phyloP scores from a whole-genome alignment of 1,284 basidiomycete species.

The Papiliotrema nemorosa region DNA sequence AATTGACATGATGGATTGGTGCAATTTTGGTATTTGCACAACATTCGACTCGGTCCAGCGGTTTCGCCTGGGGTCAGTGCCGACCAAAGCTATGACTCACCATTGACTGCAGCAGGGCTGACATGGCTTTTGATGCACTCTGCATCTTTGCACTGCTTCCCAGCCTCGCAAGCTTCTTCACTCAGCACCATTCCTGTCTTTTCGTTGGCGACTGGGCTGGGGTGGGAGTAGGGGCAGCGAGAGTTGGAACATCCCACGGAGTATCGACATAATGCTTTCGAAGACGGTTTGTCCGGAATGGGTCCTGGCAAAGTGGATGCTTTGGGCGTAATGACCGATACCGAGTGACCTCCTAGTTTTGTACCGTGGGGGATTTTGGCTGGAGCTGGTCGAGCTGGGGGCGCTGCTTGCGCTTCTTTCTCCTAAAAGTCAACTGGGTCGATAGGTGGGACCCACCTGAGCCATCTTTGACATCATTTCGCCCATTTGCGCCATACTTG shows the following conservation, averaged over 20 bases:
- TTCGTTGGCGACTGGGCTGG: slow-evolving; percentile 87
- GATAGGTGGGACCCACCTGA: slow-evolving; percentile 24
- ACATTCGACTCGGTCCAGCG: slow-evolving; percentile 40
- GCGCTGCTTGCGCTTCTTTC: slow-evolving; percentile 1
- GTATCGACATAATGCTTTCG: slow-evolving; percentile 75
- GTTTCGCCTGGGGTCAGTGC: slow-evolving; percentile 21
- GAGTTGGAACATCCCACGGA: slow-evolving; percentile 82
- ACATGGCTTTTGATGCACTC: slow-evolving; percentile 86
- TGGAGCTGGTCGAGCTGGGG: slow-evolving; percentile 15
- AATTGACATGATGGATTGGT: slow-evolving; percentile 49
- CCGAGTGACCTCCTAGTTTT: slow-evolving; percentile 33
- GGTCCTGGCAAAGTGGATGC: slow-evolving; percentile 22
- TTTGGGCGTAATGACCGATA: slow-evolving; percentile 29
- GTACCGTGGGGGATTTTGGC: slow-evolving; percentile 35
- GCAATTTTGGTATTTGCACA: slow-evolving; percentile 50
- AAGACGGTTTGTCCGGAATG: slow-evolving; percentile 48
- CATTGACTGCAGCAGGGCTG: slow-evolving; percentile 70
- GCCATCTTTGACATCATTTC: slow-evolving; percentile 49
- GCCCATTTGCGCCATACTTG: slow-evolving; percentile 51
- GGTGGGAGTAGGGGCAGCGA: slow-evolving; percentile 81
- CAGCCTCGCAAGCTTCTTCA: slow-evolving; percentile 75
- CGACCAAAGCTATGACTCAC: slow-evolving; percentile 25
- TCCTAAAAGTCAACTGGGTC: background rate
- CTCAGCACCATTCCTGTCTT: slow-evolving; percentile 85
- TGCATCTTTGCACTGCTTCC: slow-evolving; percentile 79